Evolutionary conservation across 2,329 filamentous ascomycete species (phyloP), one percentile per base, ranked within the genome.

Genomic region (Fusarium ambrosium): DNA sequence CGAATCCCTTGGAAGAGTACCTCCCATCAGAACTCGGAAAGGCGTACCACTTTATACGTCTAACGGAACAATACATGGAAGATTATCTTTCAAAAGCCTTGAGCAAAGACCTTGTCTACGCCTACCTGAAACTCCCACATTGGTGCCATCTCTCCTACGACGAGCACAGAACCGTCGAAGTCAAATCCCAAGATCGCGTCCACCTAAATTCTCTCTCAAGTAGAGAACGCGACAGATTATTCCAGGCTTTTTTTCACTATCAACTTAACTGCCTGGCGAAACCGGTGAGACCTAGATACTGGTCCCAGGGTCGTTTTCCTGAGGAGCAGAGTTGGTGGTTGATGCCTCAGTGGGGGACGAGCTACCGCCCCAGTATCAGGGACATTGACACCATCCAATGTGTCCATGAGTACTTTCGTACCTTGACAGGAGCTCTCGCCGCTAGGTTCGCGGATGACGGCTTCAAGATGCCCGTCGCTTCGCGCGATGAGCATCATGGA

Each of bases 71-170:
- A 5, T 56, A 62, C 37, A 69, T 69, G 22, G 45, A 56, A n/a
- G 69, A 70, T 34, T 72, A 72, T 14, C 7, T 70, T 11, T 41
- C 24, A 24, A 72, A 72, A 27, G 64, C 65, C 14, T 69, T 70
- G 2, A 55, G 53, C 39, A 2, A 29, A 34, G 62, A 65, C 29
- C 48, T 68, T 4, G 48, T 43, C 6, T 27, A 32, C 4, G 64
- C 61, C 8, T 70, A 53, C 18, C 22, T 66, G 18, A 22, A 43
- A 24, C 55, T 72, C 2, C 68, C 70, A 7, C 14, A 32, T 18
- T 65, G 55, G 48, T 27, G 62, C 8, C 34, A 71, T 43, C 11
- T 41, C 16, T 68, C 64, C n/a, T 65, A 64, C 43, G 48, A 53
- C 6, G 48, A 53, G 27, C 48, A 53, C 11, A 27, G 27, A 8